Evolutionary conservation across 108 stramenopile species (phyloP).

Genomic region (Skeletonema potamos): DNA sequence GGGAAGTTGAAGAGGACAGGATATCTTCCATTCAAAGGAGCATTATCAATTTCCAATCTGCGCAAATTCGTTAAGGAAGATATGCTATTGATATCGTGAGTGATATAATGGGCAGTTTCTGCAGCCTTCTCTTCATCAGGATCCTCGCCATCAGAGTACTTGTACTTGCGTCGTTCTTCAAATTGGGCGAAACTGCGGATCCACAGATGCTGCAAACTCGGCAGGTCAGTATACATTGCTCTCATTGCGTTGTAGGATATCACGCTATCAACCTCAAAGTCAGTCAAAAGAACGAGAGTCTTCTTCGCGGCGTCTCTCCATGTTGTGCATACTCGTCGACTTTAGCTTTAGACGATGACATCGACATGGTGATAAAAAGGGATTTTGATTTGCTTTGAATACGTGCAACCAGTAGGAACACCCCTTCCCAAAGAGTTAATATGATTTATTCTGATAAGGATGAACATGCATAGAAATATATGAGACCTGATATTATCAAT

Average conservation of each 20-base stretch:
- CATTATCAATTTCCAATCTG: neutral
- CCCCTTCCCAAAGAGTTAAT: no score
- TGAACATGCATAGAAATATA: no score
- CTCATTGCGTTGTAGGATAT: neutral
- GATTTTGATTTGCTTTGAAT: neutral
- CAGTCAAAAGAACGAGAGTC: neutral
- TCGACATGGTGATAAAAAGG: neutral
- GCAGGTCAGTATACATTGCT: neutral
- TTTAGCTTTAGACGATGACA: neutral
- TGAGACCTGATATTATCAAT: no score
- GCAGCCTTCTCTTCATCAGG: neutral
- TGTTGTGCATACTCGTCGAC: neutral
- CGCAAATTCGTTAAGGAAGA: neutral
- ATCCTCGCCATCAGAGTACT: neutral
- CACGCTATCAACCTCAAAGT: neutral
- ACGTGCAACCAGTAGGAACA: no score
- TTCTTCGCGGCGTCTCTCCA: neutral
- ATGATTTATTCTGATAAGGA: no score
- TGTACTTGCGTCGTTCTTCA: neutral
- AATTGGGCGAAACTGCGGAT: neutral
- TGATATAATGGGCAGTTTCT: neutral
- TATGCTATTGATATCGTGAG: constrained; percentile 7
- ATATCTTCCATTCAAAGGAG: neutral
- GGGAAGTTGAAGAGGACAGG: constrained; percentile 2
- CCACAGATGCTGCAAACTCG: neutral